Conservation (phyloP, 2,329 filamentous ascomycete genomes). For the Fusarium sp. region DNA sequence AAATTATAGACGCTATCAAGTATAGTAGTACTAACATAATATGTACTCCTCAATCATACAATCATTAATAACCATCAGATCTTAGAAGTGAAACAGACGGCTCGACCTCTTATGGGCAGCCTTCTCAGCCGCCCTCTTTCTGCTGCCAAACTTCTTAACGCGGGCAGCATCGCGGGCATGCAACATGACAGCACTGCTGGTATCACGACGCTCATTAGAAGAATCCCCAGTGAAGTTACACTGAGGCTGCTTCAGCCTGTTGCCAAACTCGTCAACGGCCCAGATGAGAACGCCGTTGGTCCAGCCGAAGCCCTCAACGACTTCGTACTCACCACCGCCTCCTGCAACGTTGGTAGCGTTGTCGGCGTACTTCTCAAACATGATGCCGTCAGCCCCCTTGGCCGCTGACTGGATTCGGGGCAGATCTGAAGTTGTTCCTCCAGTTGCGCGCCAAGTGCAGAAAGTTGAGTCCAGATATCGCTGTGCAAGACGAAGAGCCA, state of each 20-base stretch:
- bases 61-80: background rate
- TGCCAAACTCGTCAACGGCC: slow-evolving; percentile 69
- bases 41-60: background rate
- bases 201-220: slow-evolving; percentile 46
- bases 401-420: slow-evolving; percentile 60
- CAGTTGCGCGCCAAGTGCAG: slow-evolving; percentile 75
- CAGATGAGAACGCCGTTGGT: slow-evolving; percentile 75
- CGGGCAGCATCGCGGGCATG: slow-evolving; percentile 56
- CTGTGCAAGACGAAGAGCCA: slow-evolving; percentile 69
- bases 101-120: slow-evolving; percentile 23
- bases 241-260: slow-evolving; percentile 63
- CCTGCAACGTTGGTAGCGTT: slow-evolving; percentile 68
- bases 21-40: background rate
- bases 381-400: slow-evolving; percentile 61
- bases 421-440: slow-evolving; percentile 64
- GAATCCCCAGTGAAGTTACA: slow-evolving; percentile 61
- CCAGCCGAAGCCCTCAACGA: slow-evolving; percentile 77
- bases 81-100: slow-evolving; percentile 14
- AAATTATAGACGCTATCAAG: background rate
- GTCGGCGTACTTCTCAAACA: slow-evolving; percentile 76
- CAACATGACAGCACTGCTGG: slow-evolving; percentile 56
- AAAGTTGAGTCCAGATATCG: slow-evolving; percentile 74
- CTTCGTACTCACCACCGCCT: slow-evolving; percentile 73
- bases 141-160: slow-evolving; percentile 57
- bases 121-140: slow-evolving; percentile 28